phyloP scores from a whole-genome alignment of 441 rosid genomes.

The Gossypium davidsonii region DNA sequence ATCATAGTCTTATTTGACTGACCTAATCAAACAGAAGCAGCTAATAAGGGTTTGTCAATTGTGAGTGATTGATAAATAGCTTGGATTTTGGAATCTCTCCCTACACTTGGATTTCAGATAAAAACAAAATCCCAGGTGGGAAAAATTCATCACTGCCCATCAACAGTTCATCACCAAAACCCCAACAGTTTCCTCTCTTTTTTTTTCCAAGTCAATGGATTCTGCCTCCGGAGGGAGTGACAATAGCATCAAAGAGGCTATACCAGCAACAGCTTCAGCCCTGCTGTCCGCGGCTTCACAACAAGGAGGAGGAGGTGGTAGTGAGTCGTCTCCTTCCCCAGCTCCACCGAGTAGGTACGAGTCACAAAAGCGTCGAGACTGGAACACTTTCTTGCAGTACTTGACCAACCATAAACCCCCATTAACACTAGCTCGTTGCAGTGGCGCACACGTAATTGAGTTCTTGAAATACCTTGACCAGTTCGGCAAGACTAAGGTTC shows the following conservation, averaged over 20 bases:
- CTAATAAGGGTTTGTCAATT: neutral
- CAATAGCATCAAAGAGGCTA: slow-evolving; percentile 18
- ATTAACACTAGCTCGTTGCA: slow-evolving; percentile 60
- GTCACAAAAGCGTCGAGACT: slow-evolving; percentile 88
- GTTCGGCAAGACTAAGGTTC: slow-evolving; percentile 91
- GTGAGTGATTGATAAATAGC: neutral
- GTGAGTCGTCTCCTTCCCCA: slow-evolving; percentile 27
- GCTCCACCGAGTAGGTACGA: slow-evolving; percentile 77
- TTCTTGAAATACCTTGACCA: slow-evolving; percentile 85
- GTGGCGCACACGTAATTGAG: slow-evolving; percentile 90
- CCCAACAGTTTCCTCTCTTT: too few species aligned
- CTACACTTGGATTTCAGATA: neutral
- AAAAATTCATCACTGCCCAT: neutral
- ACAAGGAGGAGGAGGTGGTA: neutral
- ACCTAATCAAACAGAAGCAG: slow-evolving; percentile 6
- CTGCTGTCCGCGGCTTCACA: slow-evolving; percentile 14
- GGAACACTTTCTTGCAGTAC: slow-evolving; percentile 89
- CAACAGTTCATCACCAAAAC: neutral
- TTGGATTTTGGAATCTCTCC: neutral
- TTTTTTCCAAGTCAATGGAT: slow-evolving; percentile 25
- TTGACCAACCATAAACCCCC: slow-evolving; percentile 84
- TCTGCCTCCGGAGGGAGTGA: slow-evolving; percentile 26
- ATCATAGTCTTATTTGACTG: neutral
- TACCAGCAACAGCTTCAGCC: slow-evolving; percentile 18
- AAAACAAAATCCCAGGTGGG: neutral